Base-by-base conservation (phyloP, 2,329 filamentous ascomycete genomes). In the Claviceps citrina region DNA sequence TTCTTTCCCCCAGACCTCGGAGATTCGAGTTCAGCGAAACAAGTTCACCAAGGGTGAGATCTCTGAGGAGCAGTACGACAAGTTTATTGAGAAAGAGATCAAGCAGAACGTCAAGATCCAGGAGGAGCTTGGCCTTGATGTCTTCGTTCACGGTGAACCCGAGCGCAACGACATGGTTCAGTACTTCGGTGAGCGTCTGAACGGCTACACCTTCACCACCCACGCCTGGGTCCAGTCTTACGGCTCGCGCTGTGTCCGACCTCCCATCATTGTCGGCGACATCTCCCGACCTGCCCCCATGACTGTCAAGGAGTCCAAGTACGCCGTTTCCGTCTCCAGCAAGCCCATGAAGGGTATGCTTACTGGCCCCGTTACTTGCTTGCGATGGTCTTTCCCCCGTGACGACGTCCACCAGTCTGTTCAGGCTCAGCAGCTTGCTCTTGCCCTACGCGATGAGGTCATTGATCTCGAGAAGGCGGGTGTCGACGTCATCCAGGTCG, bases 271-370 rank as follows among this genome's bases (percentile, higher is more conserved):
- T 57, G 91, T 96, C 55, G 91, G 91, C 68, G 91, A 98, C 65
- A 89, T 98, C 66, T 96, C 89, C 48, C 89, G 91, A 54, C 91
- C 91, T 50, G 81, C 79, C 52, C 83, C 91, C 53, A 98, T 98
- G 91, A 95, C 91, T 45, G 91, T 98, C 68, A 98, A 98, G 82
- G 91, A 98, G 77, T 93, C 84, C 67, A 94, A 96, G 75, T 98
- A 94, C 69, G 91, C 91, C 52, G 89, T 86, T 47, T 87, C 82
- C 42, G 77, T 95, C 65, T 89, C 87, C 63, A 89, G 83, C 73
- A 96, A 95, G 78, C 87, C 91, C 67, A 96, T 98, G 91, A 98
- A 98, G 84, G 91, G 91, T 65, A 98, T 98, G 91, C 79, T 98
- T 62, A 98, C 91, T 66, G 91, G 91, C 45, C 91, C 91, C 54